Percentiles rank a stretch among this genome's conserved stretches.
These are phyloP conservation scores for Kodamaea derodonti DNA, from an alignment of 1,139 yeast genomes.

Conservation along the genomic window DNA sequence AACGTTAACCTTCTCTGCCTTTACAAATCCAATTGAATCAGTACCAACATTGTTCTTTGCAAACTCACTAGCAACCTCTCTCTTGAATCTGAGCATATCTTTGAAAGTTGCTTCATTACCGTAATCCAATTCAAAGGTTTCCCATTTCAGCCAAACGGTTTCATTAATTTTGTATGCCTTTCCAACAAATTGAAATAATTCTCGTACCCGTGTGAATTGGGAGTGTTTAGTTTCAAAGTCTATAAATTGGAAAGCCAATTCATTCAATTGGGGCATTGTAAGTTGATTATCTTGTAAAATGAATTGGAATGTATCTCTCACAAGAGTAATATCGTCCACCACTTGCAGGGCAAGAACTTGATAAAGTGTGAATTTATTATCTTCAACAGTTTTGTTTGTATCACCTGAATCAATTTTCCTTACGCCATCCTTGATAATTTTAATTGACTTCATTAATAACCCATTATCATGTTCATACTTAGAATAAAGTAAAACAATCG, in stretches of 20 bases:
- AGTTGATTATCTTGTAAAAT: conserved; percentile 22
- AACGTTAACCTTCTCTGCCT: conserved; percentile 23
- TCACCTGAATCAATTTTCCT: conserved; percentile 7
- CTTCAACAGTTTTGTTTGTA: conserved; percentile 12
- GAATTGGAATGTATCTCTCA: conserved; percentile 17
- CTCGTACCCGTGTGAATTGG: conserved; percentile 59
- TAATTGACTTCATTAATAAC: conserved; percentile 24
- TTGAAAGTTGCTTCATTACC: conserved; percentile 74
- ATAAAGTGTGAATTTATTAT: conserved; percentile 24
- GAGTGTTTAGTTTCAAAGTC: conserved; percentile 45
- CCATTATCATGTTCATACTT: conserved; percentile 49
- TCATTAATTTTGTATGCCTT: conserved; percentile 14
- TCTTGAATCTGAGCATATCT: conserved; percentile 65
- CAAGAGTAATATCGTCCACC: conserved; percentile 7
- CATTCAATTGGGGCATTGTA: conserved; percentile 25
- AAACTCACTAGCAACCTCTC: conserved; percentile 32
- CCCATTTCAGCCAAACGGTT: conserved; percentile 60
- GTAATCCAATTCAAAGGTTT: conserved; percentile 61
- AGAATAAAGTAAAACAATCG: conserved; percentile 55
- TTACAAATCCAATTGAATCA: conserved; percentile 50
- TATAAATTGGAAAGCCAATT: conserved; percentile 36
- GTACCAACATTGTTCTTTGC: conserved; percentile 10
- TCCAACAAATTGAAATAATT: conserved; percentile 43
- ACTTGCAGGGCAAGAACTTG: conserved; percentile 9
- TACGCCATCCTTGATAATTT: conserved; percentile 21